These are phyloP conservation scores for Huntiella savannae DNA, from an alignment of 2,329 filamentous ascomycete species.

Conservation along the genomic window DNA sequence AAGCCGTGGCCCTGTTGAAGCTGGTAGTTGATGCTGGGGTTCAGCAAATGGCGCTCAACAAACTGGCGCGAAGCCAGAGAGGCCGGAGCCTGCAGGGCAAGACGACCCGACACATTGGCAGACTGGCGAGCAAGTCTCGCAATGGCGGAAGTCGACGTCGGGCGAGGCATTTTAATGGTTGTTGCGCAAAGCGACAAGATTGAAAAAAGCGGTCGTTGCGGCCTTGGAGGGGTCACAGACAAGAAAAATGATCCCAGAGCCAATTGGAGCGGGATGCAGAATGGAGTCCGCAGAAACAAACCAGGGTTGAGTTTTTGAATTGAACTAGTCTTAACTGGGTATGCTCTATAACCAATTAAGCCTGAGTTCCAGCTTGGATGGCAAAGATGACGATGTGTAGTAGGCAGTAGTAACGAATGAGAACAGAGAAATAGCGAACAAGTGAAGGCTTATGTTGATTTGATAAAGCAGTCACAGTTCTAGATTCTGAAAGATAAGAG, in stretches of 20 bases:
- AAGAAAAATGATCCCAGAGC: conserved; percentile 6
- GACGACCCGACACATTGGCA: background rate
- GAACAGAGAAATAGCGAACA: too few relatives aligned
- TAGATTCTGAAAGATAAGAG: too few relatives aligned
- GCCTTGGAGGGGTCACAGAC: conserved; percentile 1
- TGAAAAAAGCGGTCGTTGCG: background rate
- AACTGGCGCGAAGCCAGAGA: conserved; percentile 5
- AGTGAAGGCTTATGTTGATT: too few relatives aligned
- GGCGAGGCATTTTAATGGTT: conserved; percentile 7
- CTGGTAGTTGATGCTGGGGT: conserved; percentile 8
- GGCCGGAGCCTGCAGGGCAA: conserved; percentile 2
- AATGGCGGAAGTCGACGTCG: conserved; percentile 7
- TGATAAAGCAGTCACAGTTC: too few relatives aligned
- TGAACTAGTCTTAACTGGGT: background rate
- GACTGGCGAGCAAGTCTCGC: conserved; percentile 2
- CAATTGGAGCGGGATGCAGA: conserved; percentile 4
- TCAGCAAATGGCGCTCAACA: conserved; percentile 6
- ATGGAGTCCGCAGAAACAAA: conserved; percentile 1
- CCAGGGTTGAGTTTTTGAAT: background rate
- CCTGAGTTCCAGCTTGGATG: too few relatives aligned
- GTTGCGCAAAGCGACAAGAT: background rate
- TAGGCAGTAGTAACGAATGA: too few relatives aligned
- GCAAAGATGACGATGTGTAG: too few relatives aligned
- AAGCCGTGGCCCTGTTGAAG: conserved; percentile 17
- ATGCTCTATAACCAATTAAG: too few relatives aligned